A percentile compares a stretch with the other conserved stretches of the same genome.
Conservation (phyloP, 2,329 filamentous ascomycete genomes). For the Tolypocladium ophioglossoides region DNA sequence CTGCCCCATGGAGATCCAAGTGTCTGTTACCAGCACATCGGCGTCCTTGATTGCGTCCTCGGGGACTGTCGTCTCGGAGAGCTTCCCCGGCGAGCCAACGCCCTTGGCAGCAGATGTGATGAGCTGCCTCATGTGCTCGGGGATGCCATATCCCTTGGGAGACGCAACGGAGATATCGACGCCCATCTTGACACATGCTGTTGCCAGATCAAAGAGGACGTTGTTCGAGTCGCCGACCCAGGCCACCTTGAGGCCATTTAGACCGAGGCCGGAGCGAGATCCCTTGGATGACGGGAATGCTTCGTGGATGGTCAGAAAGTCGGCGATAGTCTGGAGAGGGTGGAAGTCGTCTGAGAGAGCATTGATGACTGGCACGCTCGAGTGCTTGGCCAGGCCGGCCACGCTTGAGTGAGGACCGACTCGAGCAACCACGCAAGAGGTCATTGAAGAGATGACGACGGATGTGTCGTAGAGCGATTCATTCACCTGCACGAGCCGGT, state of each 20-base stretch:
- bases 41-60: constrained; percentile 79
- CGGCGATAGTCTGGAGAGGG: constrained; percentile 87
- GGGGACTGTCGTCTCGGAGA: constrained; percentile 67
- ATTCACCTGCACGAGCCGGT: constrained; percentile 50
- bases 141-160: constrained; percentile 75
- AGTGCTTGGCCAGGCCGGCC: constrained; percentile 57
- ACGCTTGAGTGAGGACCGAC: constrained; percentile 72
- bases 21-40: constrained; percentile 89
- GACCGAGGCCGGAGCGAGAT: constrained; percentile 41
- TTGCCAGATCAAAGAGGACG: constrained; percentile 87
- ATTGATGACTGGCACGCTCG: constrained; percentile 74
- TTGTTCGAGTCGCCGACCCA: constrained; percentile 98
- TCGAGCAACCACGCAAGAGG: constrained; percentile 70
- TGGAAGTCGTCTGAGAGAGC: constrained; percentile 86
- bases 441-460: constrained; percentile 89
- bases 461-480: constrained; percentile 92
- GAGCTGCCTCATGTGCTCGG: constrained; percentile 58
- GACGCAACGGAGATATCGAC: constrained; percentile 81
- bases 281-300: constrained; percentile 44
- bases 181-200: constrained; percentile 77
- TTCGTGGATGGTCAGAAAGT: constrained; percentile 86
- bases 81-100: constrained; percentile 48
- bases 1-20: constrained; percentile 98
- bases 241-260: constrained; percentile 79
- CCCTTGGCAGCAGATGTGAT: constrained; percentile 54